Evolutionary conservation across 352 stramenopile genomes (phyloP), one percentile per base, ranked within the genome.

Genomic region (Phytophthora cactorum): DNA sequence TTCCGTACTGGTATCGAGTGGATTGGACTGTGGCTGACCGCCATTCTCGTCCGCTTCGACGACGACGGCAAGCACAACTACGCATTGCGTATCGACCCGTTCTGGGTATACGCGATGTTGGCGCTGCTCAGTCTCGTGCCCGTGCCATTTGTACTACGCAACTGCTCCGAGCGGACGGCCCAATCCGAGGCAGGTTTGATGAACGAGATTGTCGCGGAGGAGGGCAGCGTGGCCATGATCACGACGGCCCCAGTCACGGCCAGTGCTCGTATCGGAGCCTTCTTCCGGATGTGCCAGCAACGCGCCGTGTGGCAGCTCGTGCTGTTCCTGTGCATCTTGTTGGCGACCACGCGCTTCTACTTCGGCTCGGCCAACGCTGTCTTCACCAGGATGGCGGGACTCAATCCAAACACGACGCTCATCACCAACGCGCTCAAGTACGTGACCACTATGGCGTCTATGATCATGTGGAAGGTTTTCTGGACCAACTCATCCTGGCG

Each of bases 281-380:
- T 92, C 63, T 83, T 89, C 55, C 76, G 82, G 50, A 89, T 92
- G 82, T 87, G 77, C 41, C 79, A 90, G 67, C 84, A 92, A 62
- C 82, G 82, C 25, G 82, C 84, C 49, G 73, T 92, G 70, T 92
- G 84, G 84, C 84, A 91, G 62, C 81, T 92, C 47, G 82, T 90
- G 67, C 69, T 90, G 38, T 92, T 90, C 67, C 60, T 90, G 59
- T 86, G 79, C 32, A 66, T 92, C 45, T 17, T 87, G 49, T 68
- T 88, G 56, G 66, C 74, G 3, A 78, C 78, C 11, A 86, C 79
- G 17, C 75, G 74, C 27, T 90, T 88, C 60, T 84, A 83, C 72
- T 85, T 92, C 47, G 76, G 52, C 36, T 72, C 72, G 3, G 78
- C 81, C 45, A 79, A 81, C 64, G 62, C 53, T 8, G 67, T 78